Conservation (phyloP, 2,329 filamentous ascomycete genomes). For the Fusarium sp. region DNA sequence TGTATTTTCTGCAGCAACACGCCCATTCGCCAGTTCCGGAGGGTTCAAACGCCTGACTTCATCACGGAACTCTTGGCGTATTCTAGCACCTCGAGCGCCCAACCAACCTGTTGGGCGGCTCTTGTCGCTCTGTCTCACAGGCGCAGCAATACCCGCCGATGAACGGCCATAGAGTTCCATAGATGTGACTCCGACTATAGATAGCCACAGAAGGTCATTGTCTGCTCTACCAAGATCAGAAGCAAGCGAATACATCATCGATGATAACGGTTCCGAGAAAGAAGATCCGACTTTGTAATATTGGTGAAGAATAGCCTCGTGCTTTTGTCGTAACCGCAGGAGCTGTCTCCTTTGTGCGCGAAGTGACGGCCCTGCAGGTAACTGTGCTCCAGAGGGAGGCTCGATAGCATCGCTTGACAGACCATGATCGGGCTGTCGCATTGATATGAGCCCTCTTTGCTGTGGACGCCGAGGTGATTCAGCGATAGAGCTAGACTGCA, state of each 20-base stretch:
- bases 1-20: conserved; percentile 70
- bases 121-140: conserved; percentile 63
- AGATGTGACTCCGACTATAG: conserved; percentile 94
- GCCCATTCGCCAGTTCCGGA: conserved; percentile 71
- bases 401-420: conserved; percentile 61
- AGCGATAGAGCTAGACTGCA: conserved; percentile 71
- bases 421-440: conserved; percentile 58
- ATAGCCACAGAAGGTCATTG: conserved; percentile 94
- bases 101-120: conserved; percentile 76
- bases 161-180: conserved; percentile 91
- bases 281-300: conserved; percentile 91
- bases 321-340: conserved; percentile 77
- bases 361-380: conserved; percentile 72
- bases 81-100: conserved; percentile 81
- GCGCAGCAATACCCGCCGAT: conserved; percentile 77
- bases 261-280: conserved; percentile 94
- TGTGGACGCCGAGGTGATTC: conserved; percentile 69
- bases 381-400: conserved; percentile 67
- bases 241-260: conserved; percentile 91
- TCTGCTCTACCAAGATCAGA: conserved; percentile 96
- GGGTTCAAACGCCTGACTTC: conserved; percentile 95
- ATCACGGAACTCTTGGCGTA: conserved; percentile 86
- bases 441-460: conserved; percentile 67
- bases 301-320: conserved; percentile 77
- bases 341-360: conserved; percentile 77